A percentile compares a stretch with the other conserved stretches of the same genome.
phyloP scores from a whole-genome alignment of 257 asterid genomes.

The Oldenlandia corymbosa region DNA sequence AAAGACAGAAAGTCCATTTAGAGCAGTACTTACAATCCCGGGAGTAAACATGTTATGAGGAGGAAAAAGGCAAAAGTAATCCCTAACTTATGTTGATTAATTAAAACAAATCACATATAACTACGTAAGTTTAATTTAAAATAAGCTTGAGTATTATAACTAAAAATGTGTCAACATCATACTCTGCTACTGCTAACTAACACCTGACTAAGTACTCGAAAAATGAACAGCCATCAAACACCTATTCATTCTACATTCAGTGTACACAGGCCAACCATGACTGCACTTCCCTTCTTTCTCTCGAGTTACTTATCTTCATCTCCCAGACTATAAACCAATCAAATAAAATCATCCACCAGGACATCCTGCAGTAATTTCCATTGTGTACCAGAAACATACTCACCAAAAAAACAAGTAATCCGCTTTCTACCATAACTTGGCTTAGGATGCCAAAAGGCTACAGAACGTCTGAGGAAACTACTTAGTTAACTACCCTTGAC shows the following conservation, averaged over 20 bases:
- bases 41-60: no score
- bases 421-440: background rate
- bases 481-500: background rate
- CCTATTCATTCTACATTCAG: constrained; percentile 1
- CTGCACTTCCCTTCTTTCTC: background rate
- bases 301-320: background rate
- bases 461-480: no score
- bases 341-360: no score
- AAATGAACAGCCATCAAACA: background rate
- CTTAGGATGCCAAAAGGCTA: background rate
- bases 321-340: background rate
- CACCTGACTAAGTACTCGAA: background rate
- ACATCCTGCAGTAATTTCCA: background rate
- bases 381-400: no score
- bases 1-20: background rate
- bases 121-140: background rate
- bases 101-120: background rate
- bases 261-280: background rate
- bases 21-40: background rate
- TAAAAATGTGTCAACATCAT: background rate
- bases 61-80: background rate
- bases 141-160: background rate
- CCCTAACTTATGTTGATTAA: background rate
- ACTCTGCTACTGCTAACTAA: background rate
- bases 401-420: no score